A percentile compares a stretch with the other conserved stretches of the same genome.
Evolutionary conservation across 148 eudicot species (phyloP).

Genomic region (Amaranthus hypochondriacus): DNA sequence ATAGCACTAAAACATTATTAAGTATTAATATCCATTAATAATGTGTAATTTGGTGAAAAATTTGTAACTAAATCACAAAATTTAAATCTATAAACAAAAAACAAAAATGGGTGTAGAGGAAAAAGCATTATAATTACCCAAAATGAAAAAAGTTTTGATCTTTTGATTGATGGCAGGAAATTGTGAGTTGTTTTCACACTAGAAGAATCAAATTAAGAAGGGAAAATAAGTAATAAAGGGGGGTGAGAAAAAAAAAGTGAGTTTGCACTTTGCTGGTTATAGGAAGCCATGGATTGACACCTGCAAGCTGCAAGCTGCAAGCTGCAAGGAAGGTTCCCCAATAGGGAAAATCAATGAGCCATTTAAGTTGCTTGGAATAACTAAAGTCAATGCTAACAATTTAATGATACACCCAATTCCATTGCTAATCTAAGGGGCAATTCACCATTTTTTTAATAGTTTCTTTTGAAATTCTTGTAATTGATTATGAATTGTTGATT

Average conservation of each 20-base stretch:
- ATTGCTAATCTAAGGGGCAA: background rate
- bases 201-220: background rate
- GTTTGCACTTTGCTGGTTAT: constrained; percentile 3
- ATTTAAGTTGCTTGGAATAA: constrained; percentile 6
- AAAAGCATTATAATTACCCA: background rate
- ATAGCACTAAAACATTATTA: too few relatives aligned
- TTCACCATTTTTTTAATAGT: background rate
- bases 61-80: background rate
- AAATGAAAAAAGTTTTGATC: constrained; percentile 6
- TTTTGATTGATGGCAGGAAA: background rate
- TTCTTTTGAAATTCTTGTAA: too few relatives aligned
- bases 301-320: constrained; percentile 8
- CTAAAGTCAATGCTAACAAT: constrained; percentile 7
- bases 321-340: constrained; percentile 6
- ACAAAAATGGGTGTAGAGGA: background rate
- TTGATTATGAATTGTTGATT: too few relatives aligned
- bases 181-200: background rate
- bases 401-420: background rate
- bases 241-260: background rate
- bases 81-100: background rate
- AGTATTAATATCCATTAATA: too few relatives aligned
- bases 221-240: background rate
- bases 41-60: too few relatives aligned
- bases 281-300: background rate
- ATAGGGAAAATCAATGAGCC: constrained; percentile 3